Evolutionary conservation across 2,329 filamentous ascomycete species (phyloP).

Genomic region (Xylariomycetidae sp.): DNA sequence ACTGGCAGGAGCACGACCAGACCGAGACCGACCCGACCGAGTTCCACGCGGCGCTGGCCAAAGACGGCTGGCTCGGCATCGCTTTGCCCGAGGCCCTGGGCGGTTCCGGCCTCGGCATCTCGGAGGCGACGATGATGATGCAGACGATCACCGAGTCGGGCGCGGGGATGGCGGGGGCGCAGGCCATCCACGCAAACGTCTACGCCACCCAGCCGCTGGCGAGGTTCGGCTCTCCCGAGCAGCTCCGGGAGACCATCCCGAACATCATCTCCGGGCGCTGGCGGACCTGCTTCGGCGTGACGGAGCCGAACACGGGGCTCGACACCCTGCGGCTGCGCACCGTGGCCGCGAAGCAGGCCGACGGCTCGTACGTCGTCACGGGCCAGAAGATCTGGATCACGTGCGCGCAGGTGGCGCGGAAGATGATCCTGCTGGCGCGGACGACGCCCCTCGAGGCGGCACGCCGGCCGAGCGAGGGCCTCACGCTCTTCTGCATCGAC

Average conservation of each 20-base stretch:
- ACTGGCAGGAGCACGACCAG: constrained; percentile 72
- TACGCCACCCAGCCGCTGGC: constrained; percentile 72
- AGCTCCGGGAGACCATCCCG: constrained; percentile 58
- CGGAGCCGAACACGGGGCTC: constrained; percentile 75
- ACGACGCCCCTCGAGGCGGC: constrained; percentile 65
- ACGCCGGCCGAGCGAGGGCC: constrained; percentile 63
- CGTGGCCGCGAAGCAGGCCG: constrained; percentile 45
- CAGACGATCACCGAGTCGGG: constrained; percentile 75
- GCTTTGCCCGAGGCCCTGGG: constrained; percentile 69
- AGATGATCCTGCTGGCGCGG: constrained; percentile 77
- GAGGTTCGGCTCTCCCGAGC: constrained; percentile 61
- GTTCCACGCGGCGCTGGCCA: constrained; percentile 68
- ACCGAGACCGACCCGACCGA: constrained; percentile 65
- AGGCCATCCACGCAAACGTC: constrained; percentile 59
- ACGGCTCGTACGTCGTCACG: constrained; percentile 59
- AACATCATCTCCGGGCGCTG: constrained; percentile 66
- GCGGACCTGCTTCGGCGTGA: constrained; percentile 76
- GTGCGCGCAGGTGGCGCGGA: constrained; percentile 72
- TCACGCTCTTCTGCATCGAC: constrained; percentile 77
- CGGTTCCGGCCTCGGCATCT: constrained; percentile 69
- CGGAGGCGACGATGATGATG: constrained; percentile 82
- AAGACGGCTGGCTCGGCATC: constrained; percentile 76
- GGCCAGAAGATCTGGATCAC: constrained; percentile 91
- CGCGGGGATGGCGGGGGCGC: constrained; percentile 68
- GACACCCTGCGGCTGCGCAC: constrained; percentile 70